Conservation (phyloP, 352 stramenopile species). For the Phytophthora sansomeana region DNA sequence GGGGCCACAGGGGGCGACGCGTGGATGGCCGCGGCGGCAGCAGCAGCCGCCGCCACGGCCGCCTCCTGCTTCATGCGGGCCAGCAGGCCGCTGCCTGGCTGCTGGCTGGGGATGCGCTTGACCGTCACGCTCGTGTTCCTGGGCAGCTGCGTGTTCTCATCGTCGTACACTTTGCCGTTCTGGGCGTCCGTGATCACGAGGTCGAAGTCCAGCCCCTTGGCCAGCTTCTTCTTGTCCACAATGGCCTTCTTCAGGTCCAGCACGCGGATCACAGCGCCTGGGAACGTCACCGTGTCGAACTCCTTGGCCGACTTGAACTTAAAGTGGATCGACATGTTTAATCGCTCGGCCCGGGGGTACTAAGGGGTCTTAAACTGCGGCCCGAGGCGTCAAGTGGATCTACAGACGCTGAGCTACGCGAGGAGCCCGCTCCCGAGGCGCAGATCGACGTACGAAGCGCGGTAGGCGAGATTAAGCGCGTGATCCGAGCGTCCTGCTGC, state of each 20-base stretch:
- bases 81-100: conserved; percentile 75
- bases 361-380: background rate
- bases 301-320: conserved; percentile 93
- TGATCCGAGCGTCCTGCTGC: background rate
- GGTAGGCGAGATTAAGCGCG: conserved; percentile 9
- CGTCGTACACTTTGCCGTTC: conserved; percentile 92
- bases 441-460: conserved; percentile 6
- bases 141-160: conserved; percentile 90
- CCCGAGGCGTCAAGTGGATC: background rate
- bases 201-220: conserved; percentile 93
- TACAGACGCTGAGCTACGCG: conserved; percentile 13
- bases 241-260: conserved; percentile 94
- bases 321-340: conserved; percentile 90
- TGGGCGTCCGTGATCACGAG: conserved; percentile 93
- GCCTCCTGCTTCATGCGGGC: conserved; percentile 90
- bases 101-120: conserved; percentile 89
- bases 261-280: conserved; percentile 86
- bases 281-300: conserved; percentile 90
- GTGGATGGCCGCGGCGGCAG: conserved; percentile 48
- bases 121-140: conserved; percentile 94
- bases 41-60: conserved; percentile 59
- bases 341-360: background rate
- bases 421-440: conserved; percentile 2
- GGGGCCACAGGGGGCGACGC: conserved; percentile 50
- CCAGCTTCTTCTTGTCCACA: conserved; percentile 94